Conservation (phyloP, 2,329 filamentous ascomycete species). For the Sporothrix brasiliensis region DNA sequence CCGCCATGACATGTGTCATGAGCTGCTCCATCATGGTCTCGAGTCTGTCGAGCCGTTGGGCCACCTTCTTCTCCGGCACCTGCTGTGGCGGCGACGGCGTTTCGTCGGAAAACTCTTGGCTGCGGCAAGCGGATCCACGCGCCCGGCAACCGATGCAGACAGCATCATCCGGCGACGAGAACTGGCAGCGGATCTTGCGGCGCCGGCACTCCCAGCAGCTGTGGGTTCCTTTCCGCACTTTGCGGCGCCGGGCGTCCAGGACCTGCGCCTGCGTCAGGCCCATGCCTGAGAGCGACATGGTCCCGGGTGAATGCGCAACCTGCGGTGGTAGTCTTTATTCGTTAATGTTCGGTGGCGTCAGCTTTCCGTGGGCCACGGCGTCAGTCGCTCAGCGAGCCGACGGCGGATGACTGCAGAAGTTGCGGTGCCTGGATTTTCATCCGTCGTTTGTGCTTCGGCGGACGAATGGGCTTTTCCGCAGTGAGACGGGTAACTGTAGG, state of each 20-base stretch:
- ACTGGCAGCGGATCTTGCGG: constrained; percentile 55
- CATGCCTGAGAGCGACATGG: constrained; percentile 16
- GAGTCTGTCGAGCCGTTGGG: constrained; percentile 50
- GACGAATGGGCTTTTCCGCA: not conserved
- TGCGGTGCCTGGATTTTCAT: not conserved
- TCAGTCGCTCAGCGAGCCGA: not conserved
- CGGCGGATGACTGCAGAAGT: not conserved
- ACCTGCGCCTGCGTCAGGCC: constrained; percentile 31
- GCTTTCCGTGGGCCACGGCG: not conserved
- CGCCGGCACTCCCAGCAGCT: constrained; percentile 59
- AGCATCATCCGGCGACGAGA: constrained; percentile 44
- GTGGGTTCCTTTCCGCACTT: constrained; percentile 56
- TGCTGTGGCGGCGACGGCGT: constrained; percentile 35
- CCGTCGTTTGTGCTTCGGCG: not conserved
- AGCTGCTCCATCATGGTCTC: constrained; percentile 53
- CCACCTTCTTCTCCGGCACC: constrained; percentile 46
- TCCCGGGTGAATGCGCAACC: not conserved
- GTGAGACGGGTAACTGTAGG: not conserved
- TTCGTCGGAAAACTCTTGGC: constrained; percentile 51
- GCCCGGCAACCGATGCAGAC: constrained; percentile 51
- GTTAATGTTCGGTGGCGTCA: too few relatives aligned
- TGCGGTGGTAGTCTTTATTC: too few relatives aligned
- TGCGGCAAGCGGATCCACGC: constrained; percentile 48
- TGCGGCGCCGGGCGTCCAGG: constrained; percentile 46
- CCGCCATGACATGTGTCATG: constrained; percentile 45